A percentile compares a stretch with the other conserved stretches of the same genome.
Evolutionary conservation across 2,329 filamentous ascomycete species (phyloP).

Genomic region (Fusarium sp.): DNA sequence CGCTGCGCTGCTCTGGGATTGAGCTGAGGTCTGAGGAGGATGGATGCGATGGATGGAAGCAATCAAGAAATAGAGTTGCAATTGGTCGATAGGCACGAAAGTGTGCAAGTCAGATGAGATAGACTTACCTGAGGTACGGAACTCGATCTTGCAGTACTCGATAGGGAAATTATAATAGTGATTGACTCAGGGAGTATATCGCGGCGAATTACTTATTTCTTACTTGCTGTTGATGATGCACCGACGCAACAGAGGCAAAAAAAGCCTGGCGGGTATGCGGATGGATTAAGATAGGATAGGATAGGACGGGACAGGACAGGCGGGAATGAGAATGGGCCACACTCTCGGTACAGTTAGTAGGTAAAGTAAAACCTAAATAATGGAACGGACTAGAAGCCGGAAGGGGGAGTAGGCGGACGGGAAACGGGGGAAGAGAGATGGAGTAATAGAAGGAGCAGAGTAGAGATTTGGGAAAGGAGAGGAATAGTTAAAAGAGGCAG

Average conservation of each 20-base stretch:
- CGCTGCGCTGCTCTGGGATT: slow-evolving; percentile 4
- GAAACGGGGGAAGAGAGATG: neutral
- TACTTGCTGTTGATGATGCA: slow-evolving; percentile 15
- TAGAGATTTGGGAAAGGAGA: slow-evolving; percentile 24
- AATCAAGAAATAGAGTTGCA: neutral
- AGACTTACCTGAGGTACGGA: slow-evolving; percentile 9
- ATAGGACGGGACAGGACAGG: slow-evolving; percentile 1
- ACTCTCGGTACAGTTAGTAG: slow-evolving; percentile 12
- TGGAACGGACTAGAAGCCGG: slow-evolving; percentile 24
- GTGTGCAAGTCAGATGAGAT: neutral
- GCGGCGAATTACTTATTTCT: slow-evolving; percentile 7
- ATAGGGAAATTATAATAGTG: slow-evolving; percentile 2
- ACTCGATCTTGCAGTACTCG: neutral
- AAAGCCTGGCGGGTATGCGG: slow-evolving; percentile 19
- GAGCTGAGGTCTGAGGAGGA: too few relatives aligned
- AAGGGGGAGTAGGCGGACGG: slow-evolving; percentile 13
- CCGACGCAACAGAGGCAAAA: slow-evolving; percentile 10
- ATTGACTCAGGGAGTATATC: neutral
- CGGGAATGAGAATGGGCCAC: slow-evolving; percentile 19
- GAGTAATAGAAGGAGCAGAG: slow-evolving; percentile 3
- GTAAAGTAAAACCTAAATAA: slow-evolving; percentile 33
- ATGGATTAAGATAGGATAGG: slow-evolving; percentile 12
- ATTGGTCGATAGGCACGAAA: neutral
- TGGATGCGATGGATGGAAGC: neutral
- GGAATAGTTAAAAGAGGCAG: slow-evolving; percentile 20